Evolutionary conservation across 2,329 filamentous ascomycete genomes (phyloP), one percentile per base, ranked within the genome.

Genomic region (Aspergillus brunneoviolaceus): DNA sequence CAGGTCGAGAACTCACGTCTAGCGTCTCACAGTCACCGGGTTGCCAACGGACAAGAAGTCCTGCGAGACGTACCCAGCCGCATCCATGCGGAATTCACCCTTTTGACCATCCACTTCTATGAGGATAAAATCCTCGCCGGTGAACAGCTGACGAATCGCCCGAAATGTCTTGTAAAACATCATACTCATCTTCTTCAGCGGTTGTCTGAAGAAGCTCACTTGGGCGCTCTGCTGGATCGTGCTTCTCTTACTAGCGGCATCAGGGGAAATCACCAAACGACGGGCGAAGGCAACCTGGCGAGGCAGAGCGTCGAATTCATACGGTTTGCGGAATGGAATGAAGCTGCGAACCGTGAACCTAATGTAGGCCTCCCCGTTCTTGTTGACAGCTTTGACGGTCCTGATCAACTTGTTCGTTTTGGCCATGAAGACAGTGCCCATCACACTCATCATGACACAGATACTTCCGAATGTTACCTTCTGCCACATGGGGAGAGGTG

Each of bases 341-440:
- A 74, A 65, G 21, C 72, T 69, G 27, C 74, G 72, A 31, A 79
- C 73, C 6, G 65, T 65, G 55, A 79, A 75, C 25, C 67, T 69
- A 48, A 79, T 65, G 39, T 70, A 62, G 21, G 72, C 70, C 55
- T 72, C 66, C 12, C 69, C 70, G 23, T 73, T 63, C 29, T 64
- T 58, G 49, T 65, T 67, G 60, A 88, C 74, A 14, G 87, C 80
- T 31, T 81, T 82, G 69, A 90, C 85, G 47, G 74, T 75, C 56
- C 80, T 80, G 65, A 91, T 81, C 52, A 90, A 79, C 55, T 82
- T 80, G 27, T 79, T 73, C 6, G 87, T 85, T 68, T 85, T 83
- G 58, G 84, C 70, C 49, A 88, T 71, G 65, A 89, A 84, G 62
- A 84, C 83, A 50, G 82, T 82, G 60, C 87, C 88, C 72, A 89